Evolutionary conservation across 768 basidiomycete species (phyloP).

Genomic region (Auriscalpium vulgare): DNA sequence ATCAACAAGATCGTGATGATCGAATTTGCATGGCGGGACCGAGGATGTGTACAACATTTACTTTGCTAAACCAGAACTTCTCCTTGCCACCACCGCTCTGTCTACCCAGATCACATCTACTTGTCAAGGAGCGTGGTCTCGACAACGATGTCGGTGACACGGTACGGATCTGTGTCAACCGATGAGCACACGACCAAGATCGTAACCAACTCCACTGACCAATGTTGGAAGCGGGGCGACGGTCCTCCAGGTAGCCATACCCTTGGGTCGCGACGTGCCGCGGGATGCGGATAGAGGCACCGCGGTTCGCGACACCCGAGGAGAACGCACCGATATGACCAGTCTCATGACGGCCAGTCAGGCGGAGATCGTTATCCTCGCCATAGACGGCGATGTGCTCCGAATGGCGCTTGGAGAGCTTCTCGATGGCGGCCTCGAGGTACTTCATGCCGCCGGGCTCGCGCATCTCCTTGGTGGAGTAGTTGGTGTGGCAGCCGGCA

Average conservation of each 20-base stretch:
- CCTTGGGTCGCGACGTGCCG: constrained; percentile 89
- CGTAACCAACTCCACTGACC: constrained; percentile 41
- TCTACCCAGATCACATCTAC: constrained; percentile 22
- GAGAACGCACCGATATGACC: constrained; percentile 88
- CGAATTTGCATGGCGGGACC: too few relatives aligned
- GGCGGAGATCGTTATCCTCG: constrained; percentile 92
- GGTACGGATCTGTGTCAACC: constrained; percentile 71
- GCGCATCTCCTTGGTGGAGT: constrained; percentile 90
- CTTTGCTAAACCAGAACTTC: background rate
- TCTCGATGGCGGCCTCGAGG: constrained; percentile 92
- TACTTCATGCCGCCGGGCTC: constrained; percentile 87
- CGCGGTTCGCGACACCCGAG: constrained; percentile 95
- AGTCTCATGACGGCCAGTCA: constrained; percentile 97
- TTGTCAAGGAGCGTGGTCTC: constrained; percentile 77
- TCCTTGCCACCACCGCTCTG: background rate
- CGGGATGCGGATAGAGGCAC: constrained; percentile 94
- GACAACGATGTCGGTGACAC: constrained; percentile 82
- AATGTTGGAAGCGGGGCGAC: constrained; percentile 97
- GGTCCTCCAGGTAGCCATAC: constrained; percentile 92
- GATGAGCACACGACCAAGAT: constrained; percentile 1
- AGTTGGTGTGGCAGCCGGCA: constrained; percentile 98
- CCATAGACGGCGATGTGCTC: constrained; percentile 98
- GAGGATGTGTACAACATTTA: background rate
- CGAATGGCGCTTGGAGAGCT: constrained; percentile 81
- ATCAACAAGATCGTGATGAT: too few relatives aligned